phyloP scores from a whole-genome alignment of 2,329 filamentous ascomycete genomes.

The Apiospora rasikravindrae region DNA sequence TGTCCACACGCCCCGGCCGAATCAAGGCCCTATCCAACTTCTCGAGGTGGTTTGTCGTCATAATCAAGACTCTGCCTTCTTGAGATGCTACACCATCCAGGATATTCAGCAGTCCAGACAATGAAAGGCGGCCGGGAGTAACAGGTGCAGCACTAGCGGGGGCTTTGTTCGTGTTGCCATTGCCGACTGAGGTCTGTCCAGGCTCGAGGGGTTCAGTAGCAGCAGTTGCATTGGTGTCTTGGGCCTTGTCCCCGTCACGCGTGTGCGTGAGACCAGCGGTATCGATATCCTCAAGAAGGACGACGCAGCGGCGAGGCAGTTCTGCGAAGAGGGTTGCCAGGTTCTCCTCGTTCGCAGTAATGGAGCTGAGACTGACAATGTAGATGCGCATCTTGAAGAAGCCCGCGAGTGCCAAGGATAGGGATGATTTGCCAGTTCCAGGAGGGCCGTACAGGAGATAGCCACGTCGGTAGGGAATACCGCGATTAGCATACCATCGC shows the following conservation, averaged over 20 bases:
- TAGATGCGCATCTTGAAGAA: conserved; percentile 75
- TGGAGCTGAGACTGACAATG: conserved; percentile 71
- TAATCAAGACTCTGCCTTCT: conserved; percentile 67
- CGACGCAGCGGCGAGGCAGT: conserved; percentile 72
- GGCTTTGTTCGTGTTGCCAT: conserved; percentile 26
- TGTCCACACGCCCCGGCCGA: conserved; percentile 66
- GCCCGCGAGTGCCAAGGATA: conserved; percentile 73
- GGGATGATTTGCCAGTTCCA: conserved; percentile 78
- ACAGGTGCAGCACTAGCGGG: conserved; percentile 23
- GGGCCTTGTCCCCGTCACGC: conserved; percentile 43
- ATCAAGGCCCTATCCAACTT: conserved; percentile 67
- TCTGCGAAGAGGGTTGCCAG: conserved; percentile 68
- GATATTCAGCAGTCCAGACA: conserved; percentile 80
- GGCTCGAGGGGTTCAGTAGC: conserved; percentile 38
- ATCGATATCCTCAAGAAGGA: conserved; percentile 79
- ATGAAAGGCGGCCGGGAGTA: conserved; percentile 56
- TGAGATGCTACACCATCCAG: conserved; percentile 75
- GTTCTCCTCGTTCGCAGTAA: conserved; percentile 67
- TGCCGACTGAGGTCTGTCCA: conserved; percentile 40
- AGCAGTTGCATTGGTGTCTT: conserved; percentile 27
- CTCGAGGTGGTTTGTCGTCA: conserved; percentile 69
- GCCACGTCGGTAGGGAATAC: conserved; percentile 84
- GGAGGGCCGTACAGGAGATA: conserved; percentile 84
- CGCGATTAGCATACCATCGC: conserved; percentile 83
- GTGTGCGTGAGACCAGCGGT: conserved; percentile 72